Base-by-base conservation (phyloP, 1,284 basidiomycete genomes). In the Cryptococcus depauperatus region DNA sequence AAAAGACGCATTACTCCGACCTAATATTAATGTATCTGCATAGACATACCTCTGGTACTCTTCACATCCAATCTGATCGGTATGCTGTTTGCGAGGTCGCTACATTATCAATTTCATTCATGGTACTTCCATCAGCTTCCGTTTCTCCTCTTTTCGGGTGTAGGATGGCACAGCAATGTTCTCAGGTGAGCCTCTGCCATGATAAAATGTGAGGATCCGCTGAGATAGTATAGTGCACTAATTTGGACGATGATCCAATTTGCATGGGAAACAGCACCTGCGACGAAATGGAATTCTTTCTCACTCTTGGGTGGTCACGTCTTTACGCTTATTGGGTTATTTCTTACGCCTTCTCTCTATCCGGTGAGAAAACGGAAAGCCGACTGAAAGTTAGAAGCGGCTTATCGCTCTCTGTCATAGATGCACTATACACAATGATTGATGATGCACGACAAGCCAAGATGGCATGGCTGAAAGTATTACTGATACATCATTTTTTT, bases 31-130 rank as follows among this genome's bases (percentile, higher is more conserved):
- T 26, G 10, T 14, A 21, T 46, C 44, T 28, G 35, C 44, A 21
- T 16, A 95, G 92, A 88, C 62, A 78, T 88, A 30, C 77, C 82
- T 9, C 83, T 83, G 0, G 76, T 89, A 19, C 75, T 96, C 16
- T 90, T 89, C 74, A 91, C 88, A 1, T 85, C 85, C 13, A 98
- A 97, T 63, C 69, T 98, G 41, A 83, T 96, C 50, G 93, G 93
- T 19, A 84, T 98, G 27, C 57, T 86, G 4, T 96, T 86, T 66
- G 87, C 95, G 13, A 80, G 95, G n/a, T 95, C 91, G 13, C 72
- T 99, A 44, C 93, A 99, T 68, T 98, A 97, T 68, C 93, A 99
- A 60, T 99, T 99, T 71, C 96, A 96, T 68, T 83, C 85, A 4
- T 98, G 93, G 95, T 97, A 97, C 68, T 89, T 85, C 10, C 84